Evolutionary conservation across 2,329 filamentous ascomycete species (phyloP).

Genomic region (Microdochium nivale): DNA sequence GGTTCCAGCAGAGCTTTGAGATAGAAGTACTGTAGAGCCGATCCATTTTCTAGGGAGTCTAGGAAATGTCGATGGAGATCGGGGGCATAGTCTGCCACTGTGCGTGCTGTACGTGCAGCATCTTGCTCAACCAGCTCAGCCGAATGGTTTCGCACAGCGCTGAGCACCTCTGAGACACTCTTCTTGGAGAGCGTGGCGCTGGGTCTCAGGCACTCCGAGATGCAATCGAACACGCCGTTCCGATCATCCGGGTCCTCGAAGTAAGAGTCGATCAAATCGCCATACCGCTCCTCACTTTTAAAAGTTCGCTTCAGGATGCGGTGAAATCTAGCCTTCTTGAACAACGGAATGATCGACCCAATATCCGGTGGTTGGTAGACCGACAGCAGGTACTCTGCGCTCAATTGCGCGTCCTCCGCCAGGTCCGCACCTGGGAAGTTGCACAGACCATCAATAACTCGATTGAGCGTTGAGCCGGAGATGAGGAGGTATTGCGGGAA

Average conservation of each 20-base stretch:
- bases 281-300: conserved; percentile 69
- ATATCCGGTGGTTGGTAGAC: conserved; percentile 86
- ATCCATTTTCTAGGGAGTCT: conserved; percentile 48
- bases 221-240: conserved; percentile 67
- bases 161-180: conserved; percentile 63
- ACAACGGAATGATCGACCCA: conserved; percentile 63
- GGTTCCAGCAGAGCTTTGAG: conserved; percentile 68
- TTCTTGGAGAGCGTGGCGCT: conserved; percentile 55
- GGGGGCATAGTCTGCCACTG: conserved; percentile 51
- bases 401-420: conserved; percentile 92
- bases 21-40: conserved; percentile 66
- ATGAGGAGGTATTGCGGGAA: conserved; percentile 93
- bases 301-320: conserved; percentile 88
- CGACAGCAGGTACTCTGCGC: conserved; percentile 88
- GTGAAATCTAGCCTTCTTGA: conserved; percentile 76
- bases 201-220: conserved; percentile 64
- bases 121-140: conserved; percentile 59
- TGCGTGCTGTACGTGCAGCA: conserved; percentile 54
- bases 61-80: conserved; percentile 61
- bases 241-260: conserved; percentile 78
- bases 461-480: conserved; percentile 75
- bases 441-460: conserved; percentile 75
- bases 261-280: conserved; percentile 68
- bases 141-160: conserved; percentile 57
- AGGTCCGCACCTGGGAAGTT: conserved; percentile 73